A percentile compares a stretch with the other conserved stretches of the same genome.
Conservation (phyloP, 495 filamentous ascomycete genomes). For the Lasiosphaeris hirsuta region DNA sequence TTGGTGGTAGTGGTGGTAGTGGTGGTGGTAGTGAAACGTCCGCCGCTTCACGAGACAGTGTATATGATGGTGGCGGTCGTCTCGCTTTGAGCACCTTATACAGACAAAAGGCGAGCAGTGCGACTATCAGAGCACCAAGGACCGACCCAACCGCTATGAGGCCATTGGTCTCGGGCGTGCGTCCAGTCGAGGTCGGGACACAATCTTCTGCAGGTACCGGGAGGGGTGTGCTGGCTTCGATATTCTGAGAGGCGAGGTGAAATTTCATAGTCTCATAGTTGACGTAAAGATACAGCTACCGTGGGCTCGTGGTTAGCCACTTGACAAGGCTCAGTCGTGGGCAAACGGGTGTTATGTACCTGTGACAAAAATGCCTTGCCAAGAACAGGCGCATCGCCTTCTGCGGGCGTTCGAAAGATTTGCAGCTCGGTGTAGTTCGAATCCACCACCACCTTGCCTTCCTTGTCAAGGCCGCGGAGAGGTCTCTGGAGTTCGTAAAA, state of each 20-base stretch:
- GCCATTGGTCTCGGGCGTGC: slow-evolving; percentile 9
- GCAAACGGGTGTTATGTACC: background rate
- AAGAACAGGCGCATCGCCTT: slow-evolving; percentile 14
- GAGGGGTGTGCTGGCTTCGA: slow-evolving; percentile 5
- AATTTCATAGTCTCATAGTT: slow-evolving; percentile 14
- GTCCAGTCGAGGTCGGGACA: background rate
- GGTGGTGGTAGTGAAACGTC: too few relatives aligned
- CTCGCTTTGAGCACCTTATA: background rate
- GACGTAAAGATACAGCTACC: slow-evolving; percentile 19
- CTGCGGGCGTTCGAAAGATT: slow-evolving; percentile 9
- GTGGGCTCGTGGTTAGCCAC: background rate
- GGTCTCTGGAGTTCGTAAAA: slow-evolving; percentile 15
- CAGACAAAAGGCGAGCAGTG: background rate
- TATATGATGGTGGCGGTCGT: too few relatives aligned
- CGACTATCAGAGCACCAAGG: slow-evolving; percentile 7
- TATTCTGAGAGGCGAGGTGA: slow-evolving; percentile 9
- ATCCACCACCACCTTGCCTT: slow-evolving; percentile 8
- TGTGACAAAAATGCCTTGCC: slow-evolving; percentile 23
- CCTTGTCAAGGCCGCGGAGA: slow-evolving; percentile 12
- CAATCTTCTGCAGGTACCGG: slow-evolving; percentile 4
- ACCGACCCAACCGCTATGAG: slow-evolving; percentile 14
- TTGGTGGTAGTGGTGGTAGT: too few relatives aligned
- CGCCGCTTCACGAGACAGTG: too few relatives aligned
- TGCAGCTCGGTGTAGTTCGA: slow-evolving; percentile 15
- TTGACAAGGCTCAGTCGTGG: background rate